A percentile compares a stretch with the other conserved stretches of the same genome.
phyloP scores from a whole-genome alignment of 345 rosid species.

The Euphorbia peplus region DNA sequence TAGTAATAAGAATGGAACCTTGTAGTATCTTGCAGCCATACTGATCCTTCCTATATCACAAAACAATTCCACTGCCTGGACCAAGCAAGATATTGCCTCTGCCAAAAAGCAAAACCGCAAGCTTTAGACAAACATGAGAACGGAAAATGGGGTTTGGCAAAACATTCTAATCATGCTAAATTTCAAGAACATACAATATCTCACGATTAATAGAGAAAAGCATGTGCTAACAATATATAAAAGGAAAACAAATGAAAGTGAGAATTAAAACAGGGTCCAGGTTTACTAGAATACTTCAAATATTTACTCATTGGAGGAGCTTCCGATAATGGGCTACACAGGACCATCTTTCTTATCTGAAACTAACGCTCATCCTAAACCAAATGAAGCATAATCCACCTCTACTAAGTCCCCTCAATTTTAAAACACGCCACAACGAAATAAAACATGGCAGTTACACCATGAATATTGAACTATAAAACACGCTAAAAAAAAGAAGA shows the following conservation, averaged over 20 bases:
- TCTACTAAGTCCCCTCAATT: background rate
- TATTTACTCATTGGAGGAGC: background rate
- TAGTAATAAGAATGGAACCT: constrained; percentile 41
- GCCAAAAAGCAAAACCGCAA: constrained; percentile 27
- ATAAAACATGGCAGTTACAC: too few species aligned
- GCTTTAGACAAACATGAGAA: background rate
- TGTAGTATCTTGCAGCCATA: constrained; percentile 97
- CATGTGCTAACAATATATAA: background rate
- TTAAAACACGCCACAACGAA: background rate
- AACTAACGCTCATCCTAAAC: background rate
- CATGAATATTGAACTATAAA: background rate
- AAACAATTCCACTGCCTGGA: constrained; percentile 68
- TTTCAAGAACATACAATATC: background rate
- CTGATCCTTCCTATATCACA: constrained; percentile 95
- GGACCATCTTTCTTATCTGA: background rate
- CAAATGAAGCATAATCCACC: constrained; percentile 3
- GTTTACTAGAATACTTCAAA: background rate
- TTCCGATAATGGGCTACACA: background rate
- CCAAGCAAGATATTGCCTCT: constrained; percentile 93
- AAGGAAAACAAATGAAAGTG: background rate
- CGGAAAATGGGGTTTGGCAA: background rate
- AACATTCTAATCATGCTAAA: background rate
- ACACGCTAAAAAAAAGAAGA: background rate
- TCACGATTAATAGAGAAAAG: background rate
- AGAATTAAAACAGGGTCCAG: background rate